Evolutionary conservation across 78 protist species (phyloP).

Genomic region (Pelomyxa schiedti): DNA sequence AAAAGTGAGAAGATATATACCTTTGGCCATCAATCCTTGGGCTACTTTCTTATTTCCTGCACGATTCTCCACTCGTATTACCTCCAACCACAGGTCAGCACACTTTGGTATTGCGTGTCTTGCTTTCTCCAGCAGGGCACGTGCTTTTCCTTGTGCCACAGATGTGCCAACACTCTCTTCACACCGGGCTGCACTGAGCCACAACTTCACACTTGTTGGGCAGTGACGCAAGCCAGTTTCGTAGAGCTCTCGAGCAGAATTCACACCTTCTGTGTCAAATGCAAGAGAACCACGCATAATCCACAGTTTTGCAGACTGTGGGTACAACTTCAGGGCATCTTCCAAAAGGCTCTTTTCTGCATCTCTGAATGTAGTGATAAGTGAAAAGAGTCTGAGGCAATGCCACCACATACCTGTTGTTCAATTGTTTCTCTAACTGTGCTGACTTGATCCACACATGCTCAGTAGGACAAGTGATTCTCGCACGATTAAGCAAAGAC

Average conservation of each 20-base stretch:
- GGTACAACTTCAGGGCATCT: conserved; percentile 35
- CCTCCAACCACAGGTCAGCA: conserved; percentile 62
- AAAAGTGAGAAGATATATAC: no score
- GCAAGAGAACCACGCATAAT: conserved; percentile 71
- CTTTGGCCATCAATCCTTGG: conserved; percentile 31
- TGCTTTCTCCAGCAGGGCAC: conserved; percentile 64
- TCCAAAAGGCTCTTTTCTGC: conserved; percentile 24
- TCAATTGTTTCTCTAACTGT: conserved; percentile 63
- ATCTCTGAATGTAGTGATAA: no score
- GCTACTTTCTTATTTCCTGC: conserved; percentile 33
- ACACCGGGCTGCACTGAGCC: conserved; percentile 57
- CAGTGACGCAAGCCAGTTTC: no score
- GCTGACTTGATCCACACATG: conserved; percentile 87
- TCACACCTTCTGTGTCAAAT: conserved; percentile 4
- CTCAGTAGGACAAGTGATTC: conserved; percentile 42
- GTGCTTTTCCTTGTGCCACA: conserved; percentile 20
- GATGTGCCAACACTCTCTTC: conserved; percentile 23
- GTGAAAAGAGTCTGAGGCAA: no score
- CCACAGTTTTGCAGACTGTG: conserved; percentile 65
- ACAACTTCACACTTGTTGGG: conserved; percentile 46
- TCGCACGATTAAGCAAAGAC: conserved; percentile 36
- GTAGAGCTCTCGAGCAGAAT: conserved; percentile 37
- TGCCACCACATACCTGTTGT: no score
- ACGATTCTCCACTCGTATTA: conserved; percentile 33
- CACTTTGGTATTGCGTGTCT: conserved; percentile 24